Percentiles rank a stretch among this genome's conserved stretches.
Conservation (phyloP, 129 eudicot species). For the Smallanthus sonchifolius region DNA sequence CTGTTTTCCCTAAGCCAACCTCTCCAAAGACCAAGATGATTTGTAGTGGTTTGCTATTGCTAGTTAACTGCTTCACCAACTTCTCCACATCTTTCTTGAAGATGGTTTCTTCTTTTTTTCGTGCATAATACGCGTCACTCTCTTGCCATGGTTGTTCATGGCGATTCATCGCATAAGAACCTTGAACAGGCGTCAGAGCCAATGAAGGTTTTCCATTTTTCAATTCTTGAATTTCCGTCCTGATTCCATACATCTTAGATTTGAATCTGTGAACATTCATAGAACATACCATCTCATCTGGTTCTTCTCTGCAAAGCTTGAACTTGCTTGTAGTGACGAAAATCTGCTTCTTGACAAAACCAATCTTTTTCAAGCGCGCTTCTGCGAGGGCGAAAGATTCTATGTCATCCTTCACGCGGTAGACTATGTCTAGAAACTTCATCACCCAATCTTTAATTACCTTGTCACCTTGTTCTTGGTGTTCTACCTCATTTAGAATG, state of each 20-base stretch:
- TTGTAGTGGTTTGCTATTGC: constrained; percentile 24
- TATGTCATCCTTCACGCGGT: constrained; percentile 13
- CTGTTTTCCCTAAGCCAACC: constrained; percentile 36
- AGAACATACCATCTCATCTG: constrained; percentile 1
- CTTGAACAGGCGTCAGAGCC: constrained; percentile 16
- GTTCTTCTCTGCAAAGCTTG: constrained; percentile 26
- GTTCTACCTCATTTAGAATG: constrained; percentile 16
- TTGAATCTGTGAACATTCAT: constrained; percentile 3
- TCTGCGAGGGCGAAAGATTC: constrained; percentile 22
- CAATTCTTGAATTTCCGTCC: constrained; percentile 17
- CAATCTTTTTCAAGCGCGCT: constrained; percentile 15
- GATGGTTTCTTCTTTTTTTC: constrained; percentile 17
- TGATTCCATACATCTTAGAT: constrained; percentile 15
- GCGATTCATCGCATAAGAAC: not conserved
- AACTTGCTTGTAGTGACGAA: constrained; percentile 17
- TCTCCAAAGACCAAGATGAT: constrained; percentile 34
- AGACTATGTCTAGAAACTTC: constrained; percentile 11
- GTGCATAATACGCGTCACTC: constrained; percentile 19
- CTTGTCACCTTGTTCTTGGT: constrained; percentile 22
- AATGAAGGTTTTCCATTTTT: constrained; percentile 7
- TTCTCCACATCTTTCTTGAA: constrained; percentile 31
- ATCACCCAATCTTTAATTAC: constrained; percentile 10
- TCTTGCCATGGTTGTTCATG: constrained; percentile 24
- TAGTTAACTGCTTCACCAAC: constrained; percentile 22
- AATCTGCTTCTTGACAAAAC: constrained; percentile 16